Conservation (phyloP, 345 rosid genomes). For the Gossypium stocksii region DNA sequence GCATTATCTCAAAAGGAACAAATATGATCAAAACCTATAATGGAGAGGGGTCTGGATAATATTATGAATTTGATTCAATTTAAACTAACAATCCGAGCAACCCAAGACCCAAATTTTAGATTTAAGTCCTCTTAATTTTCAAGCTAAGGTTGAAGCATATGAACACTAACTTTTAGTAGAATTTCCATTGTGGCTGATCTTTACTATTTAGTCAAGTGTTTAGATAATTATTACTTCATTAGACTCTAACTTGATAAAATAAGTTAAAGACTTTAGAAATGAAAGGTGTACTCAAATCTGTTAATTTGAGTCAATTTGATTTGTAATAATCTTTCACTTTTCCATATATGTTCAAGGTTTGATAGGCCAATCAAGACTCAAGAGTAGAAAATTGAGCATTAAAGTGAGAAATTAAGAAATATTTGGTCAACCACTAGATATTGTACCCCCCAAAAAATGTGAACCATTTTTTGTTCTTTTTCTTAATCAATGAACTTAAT, state of each 20-base stretch:
- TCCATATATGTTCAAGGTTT: not conserved
- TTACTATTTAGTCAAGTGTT: not conserved
- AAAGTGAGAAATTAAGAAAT: not conserved
- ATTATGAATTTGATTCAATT: too few relatives aligned
- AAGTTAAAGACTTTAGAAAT: not conserved
- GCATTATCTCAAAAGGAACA: too few relatives aligned
- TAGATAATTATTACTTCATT: not conserved
- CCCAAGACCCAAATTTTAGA: not conserved
- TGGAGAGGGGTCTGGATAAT: too few relatives aligned
- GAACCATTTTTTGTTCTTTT: not conserved
- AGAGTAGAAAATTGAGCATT: not conserved
- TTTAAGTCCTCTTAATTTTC: not conserved
- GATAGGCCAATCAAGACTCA: not conserved
- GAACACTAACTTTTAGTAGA: not conserved
- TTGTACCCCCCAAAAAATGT: not conserved
- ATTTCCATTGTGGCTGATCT: not conserved
- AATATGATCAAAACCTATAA: too few relatives aligned
- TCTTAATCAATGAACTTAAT: not conserved
- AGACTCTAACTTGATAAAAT: not conserved
- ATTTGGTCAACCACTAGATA: not conserved
- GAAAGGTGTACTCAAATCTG: not conserved
- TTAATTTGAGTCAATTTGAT: not conserved
- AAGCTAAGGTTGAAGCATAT: not conserved
- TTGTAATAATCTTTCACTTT: not conserved
- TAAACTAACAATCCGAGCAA: not conserved